phyloP scores from a whole-genome alignment of 805 yeast genomes.

The Schwanniomyces yamadae region DNA sequence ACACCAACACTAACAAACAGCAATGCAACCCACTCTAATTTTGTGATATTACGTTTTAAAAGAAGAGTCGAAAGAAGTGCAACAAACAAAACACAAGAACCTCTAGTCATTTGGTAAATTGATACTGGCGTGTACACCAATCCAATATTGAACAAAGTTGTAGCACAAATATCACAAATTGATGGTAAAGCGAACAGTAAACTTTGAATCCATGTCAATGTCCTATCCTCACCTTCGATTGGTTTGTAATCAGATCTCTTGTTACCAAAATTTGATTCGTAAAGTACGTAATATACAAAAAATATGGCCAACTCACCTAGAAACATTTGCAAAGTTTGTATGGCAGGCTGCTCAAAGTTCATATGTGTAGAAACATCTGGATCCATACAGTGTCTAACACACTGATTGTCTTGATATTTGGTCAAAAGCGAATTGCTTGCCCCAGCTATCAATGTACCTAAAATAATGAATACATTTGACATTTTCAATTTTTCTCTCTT shows the following conservation, averaged over 20 bases:
- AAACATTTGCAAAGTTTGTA: conserved; percentile 81
- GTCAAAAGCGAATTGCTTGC: conserved; percentile 72
- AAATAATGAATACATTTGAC: conserved; percentile 11
- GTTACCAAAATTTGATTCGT: conserved; percentile 13
- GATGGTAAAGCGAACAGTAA: conserved; percentile 57
- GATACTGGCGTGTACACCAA: conserved; percentile 74
- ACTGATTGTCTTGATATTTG: conserved; percentile 73
- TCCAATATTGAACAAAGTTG: conserved; percentile 77
- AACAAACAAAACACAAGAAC: conserved; percentile 72
- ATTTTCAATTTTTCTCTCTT: no score
- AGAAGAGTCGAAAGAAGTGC: conserved; percentile 68
- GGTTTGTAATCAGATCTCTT: conserved; percentile 7
- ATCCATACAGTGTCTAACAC: conserved; percentile 54
- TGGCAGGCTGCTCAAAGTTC: conserved; percentile 71
- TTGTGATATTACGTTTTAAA: conserved; percentile 52
- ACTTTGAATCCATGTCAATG: conserved; percentile 14
- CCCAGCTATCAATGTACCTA: conserved; percentile 66
- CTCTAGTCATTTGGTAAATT: conserved; percentile 83
- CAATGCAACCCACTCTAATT: conserved; percentile 67
- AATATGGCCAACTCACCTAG: conserved; percentile 62
- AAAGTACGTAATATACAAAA: conserved; percentile 35
- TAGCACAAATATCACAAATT: conserved; percentile 66
- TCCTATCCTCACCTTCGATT: conserved; percentile 6
- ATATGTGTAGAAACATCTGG: conserved; percentile 43
- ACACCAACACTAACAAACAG: conserved; percentile 68